Base-by-base conservation (phyloP, 305 asterid genomes). In the Rubia occidens region DNA sequence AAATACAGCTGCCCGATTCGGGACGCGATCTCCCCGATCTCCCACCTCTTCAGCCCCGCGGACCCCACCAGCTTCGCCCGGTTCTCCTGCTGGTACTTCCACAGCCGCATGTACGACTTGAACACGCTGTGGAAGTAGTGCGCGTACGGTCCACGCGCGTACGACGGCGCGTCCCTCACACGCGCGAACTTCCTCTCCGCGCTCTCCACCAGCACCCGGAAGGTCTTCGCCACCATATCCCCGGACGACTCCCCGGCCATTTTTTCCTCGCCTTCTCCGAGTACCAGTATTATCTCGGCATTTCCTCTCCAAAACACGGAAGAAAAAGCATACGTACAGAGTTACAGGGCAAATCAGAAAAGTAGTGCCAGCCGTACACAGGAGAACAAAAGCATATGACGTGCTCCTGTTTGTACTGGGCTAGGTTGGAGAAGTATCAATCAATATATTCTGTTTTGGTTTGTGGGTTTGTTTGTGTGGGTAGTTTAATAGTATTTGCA, bases 1-100 rank as follows among this genome's bases (percentile, higher is more conserved):
- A 85, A 89, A 26, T 91, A 94, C 67, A 94, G 87, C 81, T 94
- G 99, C 8, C 99, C 99, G 69, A 94, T 91, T 65, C 99, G 85
- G 32, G 99, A 94, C 24, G 99, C 97, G 88, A 94, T 94, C 89
- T 94, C 99, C 29, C 99, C 99, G 78, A 94, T 91, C 81, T 94
- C 97, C 97, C 95, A 91, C 2, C 99, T 82, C 80, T 86, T 95
- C 26, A 94, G 88, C 43, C 99, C 97, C 64, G 89, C 32, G 32
- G 32, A 86, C 18, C 82, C 91, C 58, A 75, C 78, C 66, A 94
- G 81, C 77, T 79, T 83, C 26, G 76, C 85, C 81, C 99, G 84
- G 82, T 94, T 86, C 76, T 85, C 88, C 81, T 86, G 97, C 89
- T 94, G 99, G 47, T 82, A 88, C 74, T 91, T 91, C 99, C 99